Conservation (phyloP, 352 stramenopile genomes). For the Plasmopara viticola region DNA sequence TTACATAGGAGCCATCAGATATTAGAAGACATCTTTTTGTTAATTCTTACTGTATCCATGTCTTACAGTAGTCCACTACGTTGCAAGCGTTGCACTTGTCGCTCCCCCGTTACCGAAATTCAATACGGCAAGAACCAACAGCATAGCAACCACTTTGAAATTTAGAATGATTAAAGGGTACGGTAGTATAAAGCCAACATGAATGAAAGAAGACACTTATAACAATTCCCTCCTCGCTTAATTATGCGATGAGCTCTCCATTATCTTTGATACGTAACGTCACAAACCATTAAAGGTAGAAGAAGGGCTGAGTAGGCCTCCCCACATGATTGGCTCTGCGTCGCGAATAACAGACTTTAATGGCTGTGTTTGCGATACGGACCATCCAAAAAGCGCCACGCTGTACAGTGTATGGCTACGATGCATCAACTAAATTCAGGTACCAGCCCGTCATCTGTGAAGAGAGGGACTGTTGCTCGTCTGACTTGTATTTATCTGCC, state of each 20-base stretch:
- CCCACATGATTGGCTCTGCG: slow-evolving; percentile 6
- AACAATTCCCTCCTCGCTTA: not conserved
- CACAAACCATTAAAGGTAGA: not conserved
- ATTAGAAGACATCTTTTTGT: too few relatives aligned
- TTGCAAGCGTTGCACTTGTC: not conserved
- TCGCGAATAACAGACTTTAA: slow-evolving; percentile 13
- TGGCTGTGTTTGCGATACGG: slow-evolving; percentile 4
- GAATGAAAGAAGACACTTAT: not conserved
- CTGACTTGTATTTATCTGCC: slow-evolving; percentile 17
- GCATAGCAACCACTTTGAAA: not conserved
- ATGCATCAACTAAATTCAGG: slow-evolving; percentile 12
- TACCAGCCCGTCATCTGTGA: slow-evolving; percentile 13
- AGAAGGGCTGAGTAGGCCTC: slow-evolving; percentile 4
- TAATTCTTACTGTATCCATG: too few relatives aligned
- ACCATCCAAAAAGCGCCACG: slow-evolving; percentile 6
- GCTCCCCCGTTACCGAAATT: not conserved
- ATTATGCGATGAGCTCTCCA: not conserved
- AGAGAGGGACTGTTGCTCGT: slow-evolving; percentile 19
- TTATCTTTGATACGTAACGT: not conserved
- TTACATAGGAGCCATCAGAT: too few relatives aligned
- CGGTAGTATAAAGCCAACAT: not conserved
- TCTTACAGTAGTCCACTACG: too few relatives aligned
- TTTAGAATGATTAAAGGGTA: not conserved
- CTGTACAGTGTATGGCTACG: slow-evolving; percentile 17
- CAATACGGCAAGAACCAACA: not conserved